Percentiles rank a stretch among this genome's conserved stretches.
Evolutionary conservation across 169 alveolate genomes (phyloP).

Genomic region (Eimeria necatrix): DNA sequence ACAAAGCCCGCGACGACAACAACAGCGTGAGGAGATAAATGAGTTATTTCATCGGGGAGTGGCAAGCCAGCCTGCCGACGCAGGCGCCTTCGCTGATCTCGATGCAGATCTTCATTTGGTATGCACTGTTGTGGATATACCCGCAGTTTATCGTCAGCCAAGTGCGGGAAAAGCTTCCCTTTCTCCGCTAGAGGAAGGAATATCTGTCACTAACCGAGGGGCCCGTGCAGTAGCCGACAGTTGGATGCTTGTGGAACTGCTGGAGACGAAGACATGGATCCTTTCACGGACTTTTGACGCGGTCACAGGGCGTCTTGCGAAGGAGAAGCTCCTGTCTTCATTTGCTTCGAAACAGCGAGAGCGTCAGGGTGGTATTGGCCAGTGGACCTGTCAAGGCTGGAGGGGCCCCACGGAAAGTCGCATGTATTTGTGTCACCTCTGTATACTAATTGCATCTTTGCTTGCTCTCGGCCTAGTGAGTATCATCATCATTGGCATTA

Average conservation of each 20-base stretch:
- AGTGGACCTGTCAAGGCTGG: slow-evolving; percentile 71
- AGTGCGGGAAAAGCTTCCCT: background rate
- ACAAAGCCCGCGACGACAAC: slow-evolving; percentile 71
- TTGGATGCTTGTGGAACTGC: slow-evolving; percentile 64
- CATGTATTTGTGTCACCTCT: slow-evolving; percentile 60
- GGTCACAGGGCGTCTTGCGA: slow-evolving; percentile 68
- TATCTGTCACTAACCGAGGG: background rate
- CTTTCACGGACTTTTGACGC: slow-evolving; percentile 65
- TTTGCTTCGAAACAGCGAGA: slow-evolving; percentile 63
- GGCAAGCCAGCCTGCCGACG: slow-evolving; percentile 60
- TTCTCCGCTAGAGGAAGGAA: background rate
- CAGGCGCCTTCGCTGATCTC: slow-evolving; percentile 54
- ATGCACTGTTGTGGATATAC: slow-evolving; percentile 53
- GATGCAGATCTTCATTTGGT: slow-evolving; percentile 25
- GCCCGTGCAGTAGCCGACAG: slow-evolving; percentile 62
- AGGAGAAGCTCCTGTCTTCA: slow-evolving; percentile 61
- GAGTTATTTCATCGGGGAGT: slow-evolving; percentile 65
- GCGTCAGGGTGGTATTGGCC: slow-evolving; percentile 58
- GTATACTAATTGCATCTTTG: slow-evolving; percentile 48
- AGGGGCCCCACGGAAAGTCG: slow-evolving; percentile 74
- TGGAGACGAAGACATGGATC: slow-evolving; percentile 64
- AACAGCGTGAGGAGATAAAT: slow-evolving; percentile 61
- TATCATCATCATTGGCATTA: background rate
- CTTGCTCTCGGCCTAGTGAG: slow-evolving; percentile 25
- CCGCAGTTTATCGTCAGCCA: background rate